phyloP scores from a whole-genome alignment of 148 eudicot species.

The Camellia japonica region DNA sequence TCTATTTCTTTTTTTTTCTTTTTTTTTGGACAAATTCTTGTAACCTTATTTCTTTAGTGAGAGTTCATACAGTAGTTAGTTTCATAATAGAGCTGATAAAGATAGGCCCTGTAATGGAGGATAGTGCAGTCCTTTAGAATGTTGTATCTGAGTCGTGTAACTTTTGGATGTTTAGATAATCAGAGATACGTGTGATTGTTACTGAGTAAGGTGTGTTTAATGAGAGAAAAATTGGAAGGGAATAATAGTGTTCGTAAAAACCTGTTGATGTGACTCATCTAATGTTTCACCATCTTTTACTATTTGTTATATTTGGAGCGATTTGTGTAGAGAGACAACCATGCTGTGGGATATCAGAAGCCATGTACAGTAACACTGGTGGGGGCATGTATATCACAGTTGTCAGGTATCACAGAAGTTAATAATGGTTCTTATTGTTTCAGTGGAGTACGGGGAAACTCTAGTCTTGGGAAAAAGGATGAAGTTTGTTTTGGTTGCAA shows the following conservation, averaged over 20 bases:
- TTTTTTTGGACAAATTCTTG: neutral
- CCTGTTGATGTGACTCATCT: neutral
- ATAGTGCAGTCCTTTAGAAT: neutral
- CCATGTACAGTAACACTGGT: neutral
- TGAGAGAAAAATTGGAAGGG: neutral
- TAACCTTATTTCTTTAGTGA: neutral
- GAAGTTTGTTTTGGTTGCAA: neutral
- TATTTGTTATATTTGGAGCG: neutral
- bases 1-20: neutral
- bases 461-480: neutral
- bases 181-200: conserved; percentile 6
- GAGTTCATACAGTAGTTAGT: neutral
- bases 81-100: neutral
- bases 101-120: neutral
- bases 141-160: neutral
- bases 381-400: neutral
- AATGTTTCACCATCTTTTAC: neutral
- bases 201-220: neutral
- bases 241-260: neutral
- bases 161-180: neutral
- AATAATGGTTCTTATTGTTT: neutral
- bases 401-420: neutral
- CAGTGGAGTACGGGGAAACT: neutral
- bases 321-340: neutral
- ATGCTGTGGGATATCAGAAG: neutral